Evolutionary conservation across 257 asterid genomes (phyloP), one percentile per base, ranked within the genome.

Genomic region (Pogostemon cablin): DNA sequence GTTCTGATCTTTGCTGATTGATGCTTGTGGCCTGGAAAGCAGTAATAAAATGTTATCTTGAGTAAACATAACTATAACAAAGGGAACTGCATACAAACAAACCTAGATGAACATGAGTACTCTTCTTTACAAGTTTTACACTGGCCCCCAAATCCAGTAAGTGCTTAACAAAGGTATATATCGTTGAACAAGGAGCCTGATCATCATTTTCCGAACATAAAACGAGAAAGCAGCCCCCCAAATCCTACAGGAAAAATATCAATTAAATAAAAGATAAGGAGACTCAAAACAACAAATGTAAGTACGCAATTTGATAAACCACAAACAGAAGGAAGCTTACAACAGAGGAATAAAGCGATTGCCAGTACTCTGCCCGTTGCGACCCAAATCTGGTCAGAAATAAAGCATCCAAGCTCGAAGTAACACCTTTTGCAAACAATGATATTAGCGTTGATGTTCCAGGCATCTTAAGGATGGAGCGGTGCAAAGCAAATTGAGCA

Each of bases 351-450:
- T 80, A 88, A 62, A 92, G 97, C 52, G 92, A 84, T 76, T 77
- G 87, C 95, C 90, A 92, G 81, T 85, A 88, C 50, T 88, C 95
- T 65, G 82, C 79, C 52, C 79, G 86, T 67, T 92, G 97, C 68
- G 96, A 82, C 56, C 90, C 91, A 73, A 92, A 90, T 68, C 92
- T 81, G 67, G 96, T 90, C 62, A 92, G 86, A 80, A 92, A 92
- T 76, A 92, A 71, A 80, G 95, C 96, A 85, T 90, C 98, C 82
- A 90, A 74, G 61, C 96, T 83, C 39, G 81, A 80, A 55, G 91
- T 86, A 62, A 92, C 81, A 59, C 95, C 89, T 84, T 86, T 87
- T 20, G 90, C 91, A 71, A 88, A 75, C 68, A 86, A 70, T 1
- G 93, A 84, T 25, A 81, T 79, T 68, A 92, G 81, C 87, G 83